Base-by-base conservation (phyloP, 768 basidiomycete species). In the Tephrocybe sp. region DNA sequence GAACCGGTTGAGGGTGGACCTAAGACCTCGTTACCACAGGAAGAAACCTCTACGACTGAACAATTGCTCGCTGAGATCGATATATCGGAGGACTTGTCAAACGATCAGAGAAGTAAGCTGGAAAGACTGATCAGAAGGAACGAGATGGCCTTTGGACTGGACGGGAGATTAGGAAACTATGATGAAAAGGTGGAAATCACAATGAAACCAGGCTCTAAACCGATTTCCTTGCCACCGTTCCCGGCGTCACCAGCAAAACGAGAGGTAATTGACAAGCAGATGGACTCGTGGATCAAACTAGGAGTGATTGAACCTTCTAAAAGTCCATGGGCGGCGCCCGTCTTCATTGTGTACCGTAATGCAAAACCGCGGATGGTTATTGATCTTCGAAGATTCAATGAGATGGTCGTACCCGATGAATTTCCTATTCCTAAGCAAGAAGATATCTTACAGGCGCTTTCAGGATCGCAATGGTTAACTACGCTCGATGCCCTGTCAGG, bases 401-500 rank as follows among this genome's bases (percentile, higher is more conserved):
- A 47, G 16, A 30, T 36, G 11, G 52, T 45, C 11, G 56, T 61
- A n/a, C 4, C 45, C 58, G 55, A 63, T 38, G 60, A 65, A 42
- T 62, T 63, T 42, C 65, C 58, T 1, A 23, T 62, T n/a, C 63
- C 60, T 0, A 18, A 43, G 21, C 59, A 66, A 44, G 59, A 53
- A 1, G 55, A 61, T n/a, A 61, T 62, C 54, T 43, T 65, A 6
- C 64, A 65, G 45, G 60, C 64, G n/a, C n/a, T n/a, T n/a, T n/a
- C n/a, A n/a, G n/a, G n/a, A n/a, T n/a, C n/a, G n/a, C n/a, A n/a
- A n/a, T n/a, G n/a, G n/a, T n/a, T n/a, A n/a, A n/a, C n/a, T n/a
- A n/a, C n/a, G n/a, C n/a, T n/a, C n/a, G n/a, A 73, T 54, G 66
- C 68, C 0, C 50, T 69, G 0, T 58, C 74, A 0, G 71, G 73